phyloP scores from a whole-genome alignment of 75 land plant genomes.

The Picea glauca region DNA sequence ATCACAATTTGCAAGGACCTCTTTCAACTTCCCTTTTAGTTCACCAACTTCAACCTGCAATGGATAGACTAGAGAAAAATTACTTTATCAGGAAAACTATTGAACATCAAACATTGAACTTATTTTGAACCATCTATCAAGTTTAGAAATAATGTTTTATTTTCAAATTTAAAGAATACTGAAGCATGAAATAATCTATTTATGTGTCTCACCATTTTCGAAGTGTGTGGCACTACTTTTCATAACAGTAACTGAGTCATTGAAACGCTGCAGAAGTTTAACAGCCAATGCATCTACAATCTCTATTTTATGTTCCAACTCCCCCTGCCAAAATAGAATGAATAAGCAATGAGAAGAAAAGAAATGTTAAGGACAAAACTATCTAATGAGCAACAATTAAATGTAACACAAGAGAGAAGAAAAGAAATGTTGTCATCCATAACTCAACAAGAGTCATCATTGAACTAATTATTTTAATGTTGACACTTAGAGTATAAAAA shows the following conservation, averaged over 20 bases:
- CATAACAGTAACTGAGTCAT: slow-evolving; percentile 75
- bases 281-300: slow-evolving; percentile 82
- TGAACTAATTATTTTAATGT: background rate
- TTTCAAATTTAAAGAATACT: background rate
- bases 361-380: background rate
- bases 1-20: slow-evolving; percentile 74
- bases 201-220: slow-evolving; percentile 52
- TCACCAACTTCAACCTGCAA: slow-evolving; percentile 81
- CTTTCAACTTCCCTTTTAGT: slow-evolving; percentile 68
- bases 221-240: slow-evolving; percentile 70
- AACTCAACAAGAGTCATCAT: background rate
- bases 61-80: slow-evolving; percentile 42
- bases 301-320: slow-evolving; percentile 85
- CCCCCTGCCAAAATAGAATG: slow-evolving; percentile 53
- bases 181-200: background rate
- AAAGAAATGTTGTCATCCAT: background rate
- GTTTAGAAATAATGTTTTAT: background rate
- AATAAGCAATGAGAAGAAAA: background rate
- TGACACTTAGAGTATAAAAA: background rate
- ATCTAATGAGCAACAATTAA: background rate
- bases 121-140: background rate
- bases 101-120: slow-evolving; percentile 1
- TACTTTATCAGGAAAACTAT: background rate
- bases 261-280: slow-evolving; percentile 87
- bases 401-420: background rate